Base-by-base conservation (phyloP, 2,329 filamentous ascomycete species). In the Colletotrichum spaethianum region DNA sequence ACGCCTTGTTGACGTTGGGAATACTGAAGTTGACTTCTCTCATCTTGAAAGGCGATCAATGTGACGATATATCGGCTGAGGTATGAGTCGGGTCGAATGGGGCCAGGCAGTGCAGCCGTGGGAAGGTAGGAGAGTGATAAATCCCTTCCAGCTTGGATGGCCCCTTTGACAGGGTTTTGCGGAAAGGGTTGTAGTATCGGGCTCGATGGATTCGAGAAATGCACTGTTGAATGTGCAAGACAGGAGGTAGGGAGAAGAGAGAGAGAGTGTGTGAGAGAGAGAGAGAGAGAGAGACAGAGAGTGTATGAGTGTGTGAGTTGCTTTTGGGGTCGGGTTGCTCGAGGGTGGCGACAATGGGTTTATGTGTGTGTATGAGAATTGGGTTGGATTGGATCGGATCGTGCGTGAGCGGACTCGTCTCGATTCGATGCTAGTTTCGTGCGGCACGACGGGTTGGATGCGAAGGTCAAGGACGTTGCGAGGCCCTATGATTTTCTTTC, bases 1-100 rank as follows among this genome's bases (percentile, higher is more conserved):
- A 98, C 80, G 96, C 96, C 93, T 98, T 98, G 86, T 98, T 98
- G 90, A 97, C 95, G 89, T 96, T 98, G 66, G 96, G 96, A 82
- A 98, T 98, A 86, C 95, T 98, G 86, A 98, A 98, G 85, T 98
- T 98, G 86, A 98, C 95, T 90, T 99, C 96, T 87, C 96, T 94
- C 96, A 99, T 99, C 85, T 83, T 96, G 90, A 75, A 63, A 26
- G 44, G 60, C 55, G 44, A 26, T 70, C 53, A 62, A 63, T 44
- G 42, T 50, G 67, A 40, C 23, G 48, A 42, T 46, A 18, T 33
- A 20, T 38, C 38, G 53, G 42, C 52, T 26, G 31, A 62, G 20
- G 20, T 38, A 23, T 57, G 28, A 42, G 40, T 50, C 60, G 53
- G 33, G 70, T 72, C 56, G 50, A 61, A 57, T 62, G 57, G 65